Percentiles rank a stretch among this genome's conserved stretches.
These are phyloP conservation scores for Cladosporium sp. DNA, from an alignment of 2,329 filamentous ascomycete genomes.

Conservation along the genomic window DNA sequence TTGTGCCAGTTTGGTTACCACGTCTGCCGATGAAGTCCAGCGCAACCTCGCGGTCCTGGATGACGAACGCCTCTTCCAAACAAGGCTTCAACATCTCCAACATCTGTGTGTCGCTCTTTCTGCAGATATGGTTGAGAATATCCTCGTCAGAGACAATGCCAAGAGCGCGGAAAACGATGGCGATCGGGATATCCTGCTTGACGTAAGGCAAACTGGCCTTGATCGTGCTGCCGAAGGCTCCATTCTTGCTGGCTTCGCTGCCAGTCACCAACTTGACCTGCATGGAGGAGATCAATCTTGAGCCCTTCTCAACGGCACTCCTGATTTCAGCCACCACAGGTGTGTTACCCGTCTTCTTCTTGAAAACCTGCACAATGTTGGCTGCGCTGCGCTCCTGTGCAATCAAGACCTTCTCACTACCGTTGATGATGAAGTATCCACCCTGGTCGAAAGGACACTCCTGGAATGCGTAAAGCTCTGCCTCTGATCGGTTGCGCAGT, in stretches of 20 bases:
- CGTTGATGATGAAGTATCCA: slow-evolving; percentile 99
- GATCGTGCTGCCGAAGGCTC: slow-evolving; percentile 84
- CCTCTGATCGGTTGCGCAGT: slow-evolving; percentile 77
- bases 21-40: slow-evolving; percentile 95
- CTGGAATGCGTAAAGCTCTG: slow-evolving; percentile 85
- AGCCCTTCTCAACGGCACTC: slow-evolving; percentile 95
- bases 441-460: slow-evolving; percentile 98
- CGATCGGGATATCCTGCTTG: slow-evolving; percentile 89
- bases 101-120: slow-evolving; percentile 94
- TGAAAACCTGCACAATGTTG: slow-evolving; percentile 99
- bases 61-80: slow-evolving; percentile 94
- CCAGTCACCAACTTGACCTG: slow-evolving; percentile 75
- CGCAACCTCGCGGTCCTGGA: slow-evolving; percentile 92
- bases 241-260: slow-evolving; percentile 51
- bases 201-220: slow-evolving; percentile 91
- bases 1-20: slow-evolving; percentile 73
- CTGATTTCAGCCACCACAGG: slow-evolving; percentile 94
- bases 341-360: slow-evolving; percentile 93
- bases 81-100: slow-evolving; percentile 95
- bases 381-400: slow-evolving; percentile 96
- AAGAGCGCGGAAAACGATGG: slow-evolving; percentile 91
- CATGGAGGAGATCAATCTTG: slow-evolving; percentile 88
- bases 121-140: slow-evolving; percentile 96
- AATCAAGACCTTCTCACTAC: slow-evolving; percentile 96
- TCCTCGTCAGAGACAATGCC: slow-evolving; percentile 97